Conservation (phyloP, 805 yeast genomes). For the Scheffersomyces ergatensis region DNA sequence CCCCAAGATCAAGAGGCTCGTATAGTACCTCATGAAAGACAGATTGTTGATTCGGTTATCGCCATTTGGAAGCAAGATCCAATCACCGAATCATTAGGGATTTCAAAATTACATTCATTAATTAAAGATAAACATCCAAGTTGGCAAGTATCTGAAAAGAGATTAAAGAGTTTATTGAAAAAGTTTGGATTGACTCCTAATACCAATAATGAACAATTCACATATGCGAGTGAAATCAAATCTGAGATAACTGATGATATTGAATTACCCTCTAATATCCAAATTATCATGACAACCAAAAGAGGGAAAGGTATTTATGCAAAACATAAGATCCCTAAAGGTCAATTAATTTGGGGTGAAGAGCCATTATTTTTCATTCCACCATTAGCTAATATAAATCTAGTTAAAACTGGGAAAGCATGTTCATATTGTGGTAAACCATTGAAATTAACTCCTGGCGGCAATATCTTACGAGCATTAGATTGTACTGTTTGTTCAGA, state of each 20-base stretch:
- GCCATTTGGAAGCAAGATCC: slow-evolving; percentile 69
- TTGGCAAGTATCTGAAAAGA: slow-evolving; percentile 64
- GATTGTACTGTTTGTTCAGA: slow-evolving; percentile 66
- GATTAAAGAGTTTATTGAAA: slow-evolving; percentile 53
- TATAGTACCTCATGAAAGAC: slow-evolving; percentile 54
- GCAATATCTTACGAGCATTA: slow-evolving; percentile 43
- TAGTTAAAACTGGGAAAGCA: slow-evolving; percentile 61
- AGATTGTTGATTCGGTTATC: slow-evolving; percentile 59
- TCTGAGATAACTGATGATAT: slow-evolving; percentile 48
- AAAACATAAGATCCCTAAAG: slow-evolving; percentile 42
- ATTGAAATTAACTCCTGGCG: slow-evolving; percentile 28
- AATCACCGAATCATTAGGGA: slow-evolving; percentile 54
- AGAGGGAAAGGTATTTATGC: slow-evolving; percentile 66
- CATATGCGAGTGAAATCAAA: slow-evolving; percentile 53
- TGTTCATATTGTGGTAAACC: slow-evolving; percentile 72
- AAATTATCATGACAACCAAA: slow-evolving; percentile 46
- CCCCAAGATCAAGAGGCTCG: slow-evolving; percentile 10
- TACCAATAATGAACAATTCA: slow-evolving; percentile 34
- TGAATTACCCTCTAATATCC: slow-evolving; percentile 41
- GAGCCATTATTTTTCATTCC: slow-evolving; percentile 59
- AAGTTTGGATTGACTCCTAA: slow-evolving; percentile 49
- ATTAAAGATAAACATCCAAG: slow-evolving; percentile 51
- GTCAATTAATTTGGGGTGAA: slow-evolving; percentile 62
- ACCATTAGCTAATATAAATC: slow-evolving; percentile 60
- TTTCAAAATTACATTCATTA: slow-evolving; percentile 48